Base-by-base conservation (phyloP, 108 stramenopile species). In the Nannochloropsis salina region DNA sequence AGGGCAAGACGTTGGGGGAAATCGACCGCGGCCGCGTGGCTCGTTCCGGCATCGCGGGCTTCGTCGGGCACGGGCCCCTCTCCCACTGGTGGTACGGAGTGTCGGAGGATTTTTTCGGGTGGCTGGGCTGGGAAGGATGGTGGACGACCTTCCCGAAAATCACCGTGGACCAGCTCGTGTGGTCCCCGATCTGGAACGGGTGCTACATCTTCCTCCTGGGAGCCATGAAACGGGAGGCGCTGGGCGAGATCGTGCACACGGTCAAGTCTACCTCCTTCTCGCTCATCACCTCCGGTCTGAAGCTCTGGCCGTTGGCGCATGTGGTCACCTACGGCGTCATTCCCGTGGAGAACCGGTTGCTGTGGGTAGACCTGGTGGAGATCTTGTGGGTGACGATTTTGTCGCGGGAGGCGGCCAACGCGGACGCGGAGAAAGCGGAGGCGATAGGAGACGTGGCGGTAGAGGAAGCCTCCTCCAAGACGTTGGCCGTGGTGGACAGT, bases 331-430 rank as follows among this genome's bases (percentile, higher is more conserved):
- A 83, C 18, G 83, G 83, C 6, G 10, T 94, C 44, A 89, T 95
- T n/a, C 94, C 95, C 2, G 84, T 93, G 4, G 95, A 96, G 83
- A 92, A 94, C 86, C 90, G 94, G 41, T 85, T 96, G 45, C 83
- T 96, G 44, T 96, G 95, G 95, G 94, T 95, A 1, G 95, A 95
- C 86, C 45, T 90, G 9, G 93, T 96, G 42, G 95, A 96, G 92
- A 95, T 96, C 80, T 31, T 95, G 2, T 96, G 95, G 95, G 95
- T 96, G 0, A 95, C 93, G 12, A 95, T 96, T 83, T 87, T 96
- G 20, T 89, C 88, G 79, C 42, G 47, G 51, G 84, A 88, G 85
- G 88, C 88, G 82, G 88, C 88, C 40, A 82, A 88, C 6, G 84
- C 84, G 82, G 82, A 84, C 86, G 44, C 43, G 31, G 88, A 85